Evolutionary conservation across 345 rosid genomes (phyloP), one percentile per base, ranked within the genome.

Genomic region (Ceriops decandra): DNA sequence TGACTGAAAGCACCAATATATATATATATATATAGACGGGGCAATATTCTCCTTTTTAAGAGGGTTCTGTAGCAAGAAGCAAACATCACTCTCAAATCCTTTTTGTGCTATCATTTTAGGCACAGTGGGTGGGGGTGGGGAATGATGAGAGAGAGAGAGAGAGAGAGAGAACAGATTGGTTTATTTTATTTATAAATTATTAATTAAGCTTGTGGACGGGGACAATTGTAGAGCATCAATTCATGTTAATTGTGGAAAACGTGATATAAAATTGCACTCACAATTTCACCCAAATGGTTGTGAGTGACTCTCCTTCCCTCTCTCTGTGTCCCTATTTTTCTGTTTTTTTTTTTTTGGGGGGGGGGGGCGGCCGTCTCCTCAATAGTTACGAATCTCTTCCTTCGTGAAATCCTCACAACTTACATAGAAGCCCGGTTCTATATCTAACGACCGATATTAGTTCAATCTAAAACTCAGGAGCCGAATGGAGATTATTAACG

Each of bases 11-110:
- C 3, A 24, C 28, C 16, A 22, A 24, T 7, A 20, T 31, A 5
- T 31, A 31, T 4, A 31, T 5, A 31, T 0, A 31, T 0, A 31
- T 4, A 31, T 0, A 31, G 0, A 31, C 6, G 5, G 0, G 5
- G 0, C 32, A 31, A 31, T 26, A 33, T 47, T 26, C 24, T 57
- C 16, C 28, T 63, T 58, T 52, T 52, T 51, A 64, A 67, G 26
- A 5, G 60, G 69, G 74, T 68, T 64, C 6, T 20, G 21, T 27
- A 35, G 51, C 19, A 10, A 0, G 21, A 32, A 46, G n/a, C 49
- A 69, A 65, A 68, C 77, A 73, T 82, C 86, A 64, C 77, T 82
- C 63, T 86, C 85, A 56, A 49, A 57, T 59, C 47, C 82, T 80
- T 84, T 82, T 69, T 20, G 63, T 54, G 52, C 36, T 7, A 7